These are phyloP conservation scores for Paraconiothyrium sp. DNA, from an alignment of 2,329 filamentous ascomycete genomes.

Conservation along the genomic window DNA sequence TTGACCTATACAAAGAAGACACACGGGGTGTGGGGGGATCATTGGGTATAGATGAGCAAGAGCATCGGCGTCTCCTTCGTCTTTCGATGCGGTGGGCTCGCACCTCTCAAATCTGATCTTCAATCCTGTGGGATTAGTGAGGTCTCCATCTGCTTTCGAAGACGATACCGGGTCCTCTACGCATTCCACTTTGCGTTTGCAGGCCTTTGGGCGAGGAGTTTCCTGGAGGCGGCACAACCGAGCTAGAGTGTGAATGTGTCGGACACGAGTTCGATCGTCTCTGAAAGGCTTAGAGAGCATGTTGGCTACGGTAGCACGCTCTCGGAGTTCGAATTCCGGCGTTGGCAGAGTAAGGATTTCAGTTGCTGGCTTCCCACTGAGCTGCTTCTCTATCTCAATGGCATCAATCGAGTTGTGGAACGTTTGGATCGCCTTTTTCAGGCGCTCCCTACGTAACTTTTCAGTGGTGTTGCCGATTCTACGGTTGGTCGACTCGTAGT, in stretches of 20 bases:
- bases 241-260: slow-evolving; percentile 17
- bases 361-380: slow-evolving; percentile 13
- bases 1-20: slow-evolving; percentile 28
- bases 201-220: slow-evolving; percentile 16
- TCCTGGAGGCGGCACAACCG: slow-evolving; percentile 16
- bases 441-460: slow-evolving; percentile 11
- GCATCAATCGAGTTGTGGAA: slow-evolving; percentile 24
- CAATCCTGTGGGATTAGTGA: not conserved
- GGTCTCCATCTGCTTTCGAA: not conserved
- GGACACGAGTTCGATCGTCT: slow-evolving; percentile 13
- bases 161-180: not conserved
- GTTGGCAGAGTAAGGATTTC: slow-evolving; percentile 18
- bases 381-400: slow-evolving; percentile 24
- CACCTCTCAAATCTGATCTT: slow-evolving; percentile 1
- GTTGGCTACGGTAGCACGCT: slow-evolving; percentile 18
- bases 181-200: slow-evolving; percentile 17
- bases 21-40: slow-evolving; percentile 20
- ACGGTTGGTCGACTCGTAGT: slow-evolving; percentile 17
- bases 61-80: not conserved
- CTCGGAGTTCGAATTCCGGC: slow-evolving; percentile 20
- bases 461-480: slow-evolving; percentile 19
- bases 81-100: not conserved
- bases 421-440: slow-evolving; percentile 14
- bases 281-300: slow-evolving; percentile 23
- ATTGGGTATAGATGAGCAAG: slow-evolving; percentile 5